A percentile compares a stretch with the other conserved stretches of the same genome.
phyloP scores from a whole-genome alignment of 768 basidiomycete species.

The Agaricus blazei region DNA sequence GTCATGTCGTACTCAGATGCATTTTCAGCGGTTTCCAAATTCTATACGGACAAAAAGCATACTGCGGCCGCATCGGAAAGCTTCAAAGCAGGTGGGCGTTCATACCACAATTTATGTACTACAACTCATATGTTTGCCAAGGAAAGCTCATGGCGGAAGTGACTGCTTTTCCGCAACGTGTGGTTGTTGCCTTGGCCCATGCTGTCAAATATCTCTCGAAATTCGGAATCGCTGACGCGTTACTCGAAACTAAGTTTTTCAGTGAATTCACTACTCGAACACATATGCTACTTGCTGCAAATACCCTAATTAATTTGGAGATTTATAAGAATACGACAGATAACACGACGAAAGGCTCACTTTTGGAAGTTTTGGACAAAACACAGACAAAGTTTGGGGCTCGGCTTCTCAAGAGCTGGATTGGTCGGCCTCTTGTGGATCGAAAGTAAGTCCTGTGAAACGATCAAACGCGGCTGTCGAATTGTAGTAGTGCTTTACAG shows the following conservation, averaged over 20 bases:
- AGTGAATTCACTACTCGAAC: slow-evolving; percentile 66
- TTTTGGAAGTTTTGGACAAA: slow-evolving; percentile 82
- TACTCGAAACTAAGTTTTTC: slow-evolving; percentile 77
- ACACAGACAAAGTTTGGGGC: slow-evolving; percentile 89
- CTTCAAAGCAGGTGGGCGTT: slow-evolving; percentile 38
- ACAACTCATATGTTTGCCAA: slow-evolving; percentile 20
- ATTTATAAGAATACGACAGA: slow-evolving; percentile 92
- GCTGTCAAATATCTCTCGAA: slow-evolving; percentile 62
- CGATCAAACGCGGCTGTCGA: neutral
- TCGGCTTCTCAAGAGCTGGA: slow-evolving; percentile 78
- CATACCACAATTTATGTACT: neutral
- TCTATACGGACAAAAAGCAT: slow-evolving; percentile 55
- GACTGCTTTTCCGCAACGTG: slow-evolving; percentile 62
- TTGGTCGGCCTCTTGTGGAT: slow-evolving; percentile 80
- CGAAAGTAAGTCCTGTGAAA: slow-evolving; percentile 38
- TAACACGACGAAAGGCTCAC: slow-evolving; percentile 62
- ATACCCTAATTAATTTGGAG: slow-evolving; percentile 86
- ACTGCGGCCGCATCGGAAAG: slow-evolving; percentile 33
- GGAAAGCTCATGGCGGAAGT: slow-evolving; percentile 59
- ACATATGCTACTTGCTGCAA: slow-evolving; percentile 86
- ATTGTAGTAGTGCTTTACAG: slow-evolving; percentile 51
- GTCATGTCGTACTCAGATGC: slow-evolving; percentile 61
- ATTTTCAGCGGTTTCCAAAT: slow-evolving; percentile 58
- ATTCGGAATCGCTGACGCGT: slow-evolving; percentile 76
- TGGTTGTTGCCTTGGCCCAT: slow-evolving; percentile 70